Conservation (phyloP, 345 rosid species). For the Heritiera littoralis region DNA sequence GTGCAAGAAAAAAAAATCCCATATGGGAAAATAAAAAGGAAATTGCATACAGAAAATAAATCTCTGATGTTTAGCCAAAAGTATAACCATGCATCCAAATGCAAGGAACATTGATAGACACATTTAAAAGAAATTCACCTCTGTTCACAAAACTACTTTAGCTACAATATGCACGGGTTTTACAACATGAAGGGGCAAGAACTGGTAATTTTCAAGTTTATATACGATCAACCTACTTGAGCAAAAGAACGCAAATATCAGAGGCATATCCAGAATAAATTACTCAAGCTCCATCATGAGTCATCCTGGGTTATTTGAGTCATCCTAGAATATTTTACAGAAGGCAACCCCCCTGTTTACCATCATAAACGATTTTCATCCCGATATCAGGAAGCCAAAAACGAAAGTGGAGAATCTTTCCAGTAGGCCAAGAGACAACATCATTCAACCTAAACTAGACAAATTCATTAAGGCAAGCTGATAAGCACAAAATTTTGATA, state of each 20-base stretch:
- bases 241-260: background rate
- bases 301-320: background rate
- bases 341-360: background rate
- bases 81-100: background rate
- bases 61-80: background rate
- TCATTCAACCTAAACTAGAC: constrained; percentile 3
- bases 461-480: background rate
- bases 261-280: background rate
- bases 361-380: background rate
- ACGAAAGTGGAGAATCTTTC: background rate
- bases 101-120: background rate
- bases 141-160: background rate
- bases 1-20: background rate
- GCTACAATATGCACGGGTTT: background rate
- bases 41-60: constrained; percentile 7
- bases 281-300: background rate
- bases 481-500: background rate
- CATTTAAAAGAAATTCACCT: background rate
- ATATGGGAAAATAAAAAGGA: constrained; percentile 6
- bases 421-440: background rate
- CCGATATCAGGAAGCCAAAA: background rate
- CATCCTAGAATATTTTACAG: background rate
- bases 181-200: background rate
- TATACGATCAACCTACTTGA: background rate
- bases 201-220: background rate